Evolutionary conservation across 805 yeast genomes (phyloP).

Genomic region (Candida taoyuanica): DNA sequence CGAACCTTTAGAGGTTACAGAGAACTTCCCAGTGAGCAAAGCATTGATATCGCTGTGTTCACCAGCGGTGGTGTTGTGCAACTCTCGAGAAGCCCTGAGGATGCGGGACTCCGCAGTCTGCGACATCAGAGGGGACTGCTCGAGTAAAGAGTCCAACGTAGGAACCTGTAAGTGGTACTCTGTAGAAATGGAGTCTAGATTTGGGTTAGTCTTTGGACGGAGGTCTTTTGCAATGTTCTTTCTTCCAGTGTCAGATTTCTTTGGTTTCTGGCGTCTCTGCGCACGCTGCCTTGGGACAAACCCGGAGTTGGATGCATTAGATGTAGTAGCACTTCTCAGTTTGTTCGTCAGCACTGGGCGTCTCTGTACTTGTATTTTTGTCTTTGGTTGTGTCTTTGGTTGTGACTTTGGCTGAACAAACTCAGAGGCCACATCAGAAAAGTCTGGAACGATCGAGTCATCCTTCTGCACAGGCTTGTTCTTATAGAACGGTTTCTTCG

Average conservation of each 20-base stretch:
- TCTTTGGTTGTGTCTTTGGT: slow-evolving; percentile 4
- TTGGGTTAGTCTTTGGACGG: too few relatives aligned
- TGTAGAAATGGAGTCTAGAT: slow-evolving; percentile 15
- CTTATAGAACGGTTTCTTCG: not conserved
- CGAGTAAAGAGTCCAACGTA: slow-evolving; percentile 13
- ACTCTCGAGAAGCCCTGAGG: slow-evolving; percentile 18
- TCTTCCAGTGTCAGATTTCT: too few relatives aligned
- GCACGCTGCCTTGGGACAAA: slow-evolving; percentile 7
- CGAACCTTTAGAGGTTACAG: slow-evolving; percentile 4
- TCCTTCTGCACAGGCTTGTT: too few relatives aligned
- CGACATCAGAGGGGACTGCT: slow-evolving; percentile 18
- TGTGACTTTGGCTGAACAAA: not conserved
- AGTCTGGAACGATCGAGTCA: not conserved
- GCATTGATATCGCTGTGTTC: slow-evolving; percentile 16
- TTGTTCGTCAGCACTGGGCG: slow-evolving; percentile 8
- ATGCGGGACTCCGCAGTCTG: slow-evolving; percentile 21
- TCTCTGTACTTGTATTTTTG: slow-evolving; percentile 1
- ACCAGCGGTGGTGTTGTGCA: slow-evolving; percentile 14
- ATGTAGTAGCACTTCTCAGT: slow-evolving; percentile 7
- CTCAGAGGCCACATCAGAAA: not conserved
- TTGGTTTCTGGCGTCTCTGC: slow-evolving; percentile 4
- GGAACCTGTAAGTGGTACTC: slow-evolving; percentile 19
- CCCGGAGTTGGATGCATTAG: not conserved
- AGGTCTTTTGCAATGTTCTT: too few relatives aligned
- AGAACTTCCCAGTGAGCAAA: slow-evolving; percentile 18